Evolutionary conservation across 2,329 filamentous ascomycete species (phyloP), one percentile per base, ranked within the genome.

Genomic region (Neofusicoccum parvum): DNA sequence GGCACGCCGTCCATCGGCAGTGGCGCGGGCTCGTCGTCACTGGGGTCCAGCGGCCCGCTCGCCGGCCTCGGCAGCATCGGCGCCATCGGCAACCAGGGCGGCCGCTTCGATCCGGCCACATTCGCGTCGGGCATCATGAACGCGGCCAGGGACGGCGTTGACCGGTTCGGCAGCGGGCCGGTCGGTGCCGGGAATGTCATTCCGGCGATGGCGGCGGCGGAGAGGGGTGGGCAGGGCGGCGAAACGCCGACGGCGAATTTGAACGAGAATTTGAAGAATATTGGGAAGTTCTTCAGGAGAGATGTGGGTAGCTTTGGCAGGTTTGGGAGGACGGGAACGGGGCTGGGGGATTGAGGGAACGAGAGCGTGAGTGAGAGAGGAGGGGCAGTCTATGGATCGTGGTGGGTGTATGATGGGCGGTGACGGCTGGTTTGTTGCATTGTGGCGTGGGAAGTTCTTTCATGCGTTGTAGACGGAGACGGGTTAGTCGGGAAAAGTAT

Each of bases 211-310:
- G 67, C 69, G 56, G 71, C 67, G 48, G 62, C 51, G 32, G 70
- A 69, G 32, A 70, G 67, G 20, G 71, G 67, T 45, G 69, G 65
- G 27, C 74, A 72, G 63, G 63, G 73, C 66, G 66, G 66, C 50
- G 71, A 68, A 51, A 69, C 83, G 64, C 87, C 27, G 64, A 88
- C 90, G 72, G 87, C 86, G 7, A 92, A 90, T 62, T 86, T 97
- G 69, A 96, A 97, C 75, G 94, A 96, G 79, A 97, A 97, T 78
- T 76, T 98, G 78, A 94, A 92, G 81, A 97, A 92, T 76, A 92
- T 99, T 79, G 94, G 94, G 27, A 97, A 96, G 79, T 97, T 98
- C 80, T 98, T 98, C 82, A 88, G 90, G 68, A 84, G 94, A 68
- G 94, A 97, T 80, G 89, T 94, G 68, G 91, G 91, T 0, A 72